These are phyloP conservation scores for Triangularia setosa DNA, from an alignment of 2,329 filamentous ascomycete species.

Conservation along the genomic window DNA sequence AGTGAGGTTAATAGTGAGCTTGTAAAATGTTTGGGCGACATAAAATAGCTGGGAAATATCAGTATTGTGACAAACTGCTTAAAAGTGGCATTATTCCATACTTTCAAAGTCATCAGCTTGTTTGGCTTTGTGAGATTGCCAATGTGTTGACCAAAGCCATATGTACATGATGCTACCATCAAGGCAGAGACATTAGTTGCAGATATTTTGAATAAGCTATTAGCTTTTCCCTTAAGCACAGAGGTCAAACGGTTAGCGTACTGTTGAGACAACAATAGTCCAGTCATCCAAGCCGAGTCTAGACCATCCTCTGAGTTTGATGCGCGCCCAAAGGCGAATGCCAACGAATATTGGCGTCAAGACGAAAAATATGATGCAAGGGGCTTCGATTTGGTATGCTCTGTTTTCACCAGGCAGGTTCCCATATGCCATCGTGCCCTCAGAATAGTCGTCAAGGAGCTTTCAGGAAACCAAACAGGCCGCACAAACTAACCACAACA, in stretches of 20 bases:
- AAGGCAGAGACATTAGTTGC: constrained; percentile 35
- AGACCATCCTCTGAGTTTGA: constrained; percentile 36
- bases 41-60: constrained; percentile 36
- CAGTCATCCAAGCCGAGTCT: constrained; percentile 38
- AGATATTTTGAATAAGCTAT: constrained; percentile 31
- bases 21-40: constrained; percentile 51
- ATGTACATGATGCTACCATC: constrained; percentile 39
- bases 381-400: constrained; percentile 35
- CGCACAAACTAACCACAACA: neutral
- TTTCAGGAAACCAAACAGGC: neutral
- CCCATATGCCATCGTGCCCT: constrained; percentile 26
- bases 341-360: constrained; percentile 39
- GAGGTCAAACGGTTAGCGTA: constrained; percentile 13
- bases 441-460: neutral
- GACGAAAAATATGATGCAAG: constrained; percentile 41
- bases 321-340: constrained; percentile 39
- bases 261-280: constrained; percentile 34
- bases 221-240: neutral
- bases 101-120: constrained; percentile 38
- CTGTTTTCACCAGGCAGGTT: constrained; percentile 35
- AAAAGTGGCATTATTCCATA: constrained; percentile 17
- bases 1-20: constrained; percentile 49
- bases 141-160: constrained; percentile 42
- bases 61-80: neutral
- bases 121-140: constrained; percentile 32